These are phyloP conservation scores for Calonectria pteridis DNA, from an alignment of 2,329 filamentous ascomycete species.

Conservation along the genomic window DNA sequence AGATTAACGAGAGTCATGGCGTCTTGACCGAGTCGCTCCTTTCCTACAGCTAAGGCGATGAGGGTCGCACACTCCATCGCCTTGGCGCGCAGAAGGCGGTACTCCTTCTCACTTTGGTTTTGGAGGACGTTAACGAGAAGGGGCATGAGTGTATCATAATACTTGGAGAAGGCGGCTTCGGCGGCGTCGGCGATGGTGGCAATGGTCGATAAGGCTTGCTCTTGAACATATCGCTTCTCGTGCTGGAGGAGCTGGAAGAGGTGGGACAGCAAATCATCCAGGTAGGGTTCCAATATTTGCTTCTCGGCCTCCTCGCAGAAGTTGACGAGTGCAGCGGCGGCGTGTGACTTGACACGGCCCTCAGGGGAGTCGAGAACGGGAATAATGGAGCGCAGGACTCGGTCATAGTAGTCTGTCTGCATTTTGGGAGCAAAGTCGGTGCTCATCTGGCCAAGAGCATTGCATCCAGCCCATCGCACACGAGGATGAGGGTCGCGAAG, in stretches of 20 bases:
- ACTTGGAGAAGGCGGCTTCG: constrained; percentile 93
- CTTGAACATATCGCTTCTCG: constrained; percentile 95
- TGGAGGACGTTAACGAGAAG: constrained; percentile 90
- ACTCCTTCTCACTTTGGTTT: constrained; percentile 93
- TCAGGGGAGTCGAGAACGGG: constrained; percentile 92
- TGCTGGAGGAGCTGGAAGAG: constrained; percentile 90
- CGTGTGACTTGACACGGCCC: constrained; percentile 95
- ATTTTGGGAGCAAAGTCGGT: constrained; percentile 98
- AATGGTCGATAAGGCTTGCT: constrained; percentile 97
- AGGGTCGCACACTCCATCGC: constrained; percentile 99
- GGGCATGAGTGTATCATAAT: constrained; percentile 97
- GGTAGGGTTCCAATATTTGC: constrained; percentile 88
- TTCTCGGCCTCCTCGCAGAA: constrained; percentile 99
- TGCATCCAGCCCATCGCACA: constrained; percentile 97
- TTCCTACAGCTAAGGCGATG: constrained; percentile 94
- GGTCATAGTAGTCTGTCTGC: constrained; percentile 94
- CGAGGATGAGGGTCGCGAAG: constrained; percentile 91
- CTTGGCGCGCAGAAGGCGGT: constrained; percentile 90
- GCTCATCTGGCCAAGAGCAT: constrained; percentile 99
- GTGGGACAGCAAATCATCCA: constrained; percentile 87
- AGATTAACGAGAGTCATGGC: constrained; percentile 89
- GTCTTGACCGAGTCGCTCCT: constrained; percentile 89
- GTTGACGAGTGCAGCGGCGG: constrained; percentile 97
- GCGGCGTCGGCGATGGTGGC: constrained; percentile 99
- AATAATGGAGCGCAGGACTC: constrained; percentile 90